Evolutionary conservation across 805 yeast genomes (phyloP).

Genomic region (Ogataea kodamae): DNA sequence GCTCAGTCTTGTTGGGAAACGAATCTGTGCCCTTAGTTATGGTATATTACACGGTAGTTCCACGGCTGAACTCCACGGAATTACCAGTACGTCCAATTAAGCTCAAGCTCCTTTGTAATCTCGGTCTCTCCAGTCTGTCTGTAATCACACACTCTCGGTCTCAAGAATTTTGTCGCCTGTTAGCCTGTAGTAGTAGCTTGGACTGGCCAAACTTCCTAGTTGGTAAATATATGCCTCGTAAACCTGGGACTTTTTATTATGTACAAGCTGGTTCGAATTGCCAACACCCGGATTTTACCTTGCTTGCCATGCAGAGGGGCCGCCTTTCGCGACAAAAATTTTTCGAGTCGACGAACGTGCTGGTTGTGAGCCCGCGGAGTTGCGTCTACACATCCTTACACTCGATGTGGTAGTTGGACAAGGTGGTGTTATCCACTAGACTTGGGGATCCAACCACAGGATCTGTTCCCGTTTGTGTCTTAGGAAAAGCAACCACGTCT

Average conservation of each 20-base stretch:
- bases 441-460: conserved; percentile 87
- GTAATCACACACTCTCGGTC: conserved; percentile 11
- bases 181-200: conserved; percentile 6
- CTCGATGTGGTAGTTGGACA: conserved; percentile 52
- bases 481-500: conserved; percentile 96
- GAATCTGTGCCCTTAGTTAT: neutral
- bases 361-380: conserved; percentile 9
- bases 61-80: conserved; percentile 1
- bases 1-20: conserved; percentile 3
- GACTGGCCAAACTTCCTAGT: conserved; percentile 10
- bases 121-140: conserved; percentile 9
- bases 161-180: conserved; percentile 6
- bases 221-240: conserved; percentile 6
- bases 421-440: conserved; percentile 44
- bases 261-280: conserved; percentile 13
- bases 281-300: conserved; percentile 10
- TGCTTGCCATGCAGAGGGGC: conserved; percentile 10
- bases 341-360: conserved; percentile 8
- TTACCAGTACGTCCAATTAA: conserved; percentile 4
- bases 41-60: conserved; percentile 4
- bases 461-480: conserved; percentile 83
- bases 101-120: conserved; percentile 3
- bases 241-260: conserved; percentile 9
- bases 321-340: conserved; percentile 12
- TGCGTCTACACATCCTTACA: conserved; percentile 5